Base-by-base conservation (phyloP, 208 protist species). In the Paratrypanosoma confusum region DNA sequence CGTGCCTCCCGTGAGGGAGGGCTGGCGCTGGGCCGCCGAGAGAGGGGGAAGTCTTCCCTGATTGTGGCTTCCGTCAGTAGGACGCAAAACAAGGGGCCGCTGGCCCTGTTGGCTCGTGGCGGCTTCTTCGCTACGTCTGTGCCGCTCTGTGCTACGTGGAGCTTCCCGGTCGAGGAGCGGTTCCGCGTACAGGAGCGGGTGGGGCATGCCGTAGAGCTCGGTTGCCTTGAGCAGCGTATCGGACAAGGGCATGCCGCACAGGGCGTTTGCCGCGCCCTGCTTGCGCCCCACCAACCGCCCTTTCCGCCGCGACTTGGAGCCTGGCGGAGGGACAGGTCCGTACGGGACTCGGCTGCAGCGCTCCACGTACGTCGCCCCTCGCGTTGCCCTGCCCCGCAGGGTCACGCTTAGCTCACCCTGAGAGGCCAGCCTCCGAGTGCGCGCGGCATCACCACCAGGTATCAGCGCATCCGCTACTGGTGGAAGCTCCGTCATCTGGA, bases 371-470 rank as follows among this genome's bases (percentile, higher is more conserved):
- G 73, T 87, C 37, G 65, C 38, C 24, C 74, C 71, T 1, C 59
- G 46, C 13, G 82, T 91, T 20, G 58, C 78, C 42, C 80, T 66
- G 7, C 82, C 82, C 17, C 71, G 73, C 42, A 91, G 85, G 17
- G 82, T 91, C 38, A 91, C 81, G 51, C 71, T 84, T 29, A 91
- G 66, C 46, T 85, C 68, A 39, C 70, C 65, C 50, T 68, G 53
- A 45, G 65, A 63, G 36, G 71, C 46, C 37, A 67, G 40, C 34
- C 75, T 29, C 1, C 74, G 71, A 44, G 61, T 48, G 48, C 78
- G 55, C 1, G 58, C 56, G 6, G 74, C 75, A 29, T 59, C 56
- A 17, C 17, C 21, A 11, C 71, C 76, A 4, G 52, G 43, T n/a
- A n/a, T n/a, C n/a, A n/a, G n/a, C n/a, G n/a, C n/a, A n/a, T n/a